Evolutionary conservation across 2,329 filamentous ascomycete genomes (phyloP).

Genomic region (Calonectria pteridis): DNA sequence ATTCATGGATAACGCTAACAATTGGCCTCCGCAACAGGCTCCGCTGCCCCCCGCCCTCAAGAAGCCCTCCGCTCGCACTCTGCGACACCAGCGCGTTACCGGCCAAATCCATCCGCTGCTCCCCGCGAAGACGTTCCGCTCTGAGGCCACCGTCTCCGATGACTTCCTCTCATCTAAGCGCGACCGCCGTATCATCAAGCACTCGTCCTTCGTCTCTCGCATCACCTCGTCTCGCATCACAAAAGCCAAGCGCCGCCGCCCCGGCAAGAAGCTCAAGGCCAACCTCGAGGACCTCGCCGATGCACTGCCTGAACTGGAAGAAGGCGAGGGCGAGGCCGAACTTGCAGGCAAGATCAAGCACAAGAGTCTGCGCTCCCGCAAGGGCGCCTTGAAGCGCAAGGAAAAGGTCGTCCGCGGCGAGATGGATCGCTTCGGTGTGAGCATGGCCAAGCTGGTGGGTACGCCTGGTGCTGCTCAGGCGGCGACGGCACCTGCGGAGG

Average conservation of each 20-base stretch:
- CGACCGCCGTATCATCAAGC: conserved; percentile 87
- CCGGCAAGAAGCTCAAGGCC: conserved; percentile 82
- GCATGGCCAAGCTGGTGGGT: conserved; percentile 79
- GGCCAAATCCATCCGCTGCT: conserved; percentile 62
- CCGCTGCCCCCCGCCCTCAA: conserved; percentile 55
- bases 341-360: conserved; percentile 74
- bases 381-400: conserved; percentile 86
- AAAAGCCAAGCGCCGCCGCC: conserved; percentile 59
- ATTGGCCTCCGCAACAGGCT: conserved; percentile 32
- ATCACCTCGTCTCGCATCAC: conserved; percentile 24
- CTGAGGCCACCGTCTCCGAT: conserved; percentile 64
- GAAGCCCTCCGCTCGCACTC: conserved; percentile 70
- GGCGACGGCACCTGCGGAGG: conserved; percentile 14
- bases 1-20: background rate
- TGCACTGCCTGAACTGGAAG: conserved; percentile 76
- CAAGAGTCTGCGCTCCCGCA: conserved; percentile 79
- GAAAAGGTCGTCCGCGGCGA: conserved; percentile 84
- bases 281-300: conserved; percentile 82
- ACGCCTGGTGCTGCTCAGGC: conserved; percentile 44
- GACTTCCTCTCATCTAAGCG: conserved; percentile 80
- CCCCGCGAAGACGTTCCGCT: conserved; percentile 65
- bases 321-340: conserved; percentile 60
- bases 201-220: conserved; percentile 72
- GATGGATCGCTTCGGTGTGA: conserved; percentile 85
- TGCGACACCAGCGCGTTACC: conserved; percentile 65